phyloP scores from a whole-genome alignment of 495 filamentous ascomycete genomes.

The Geopyxis carbonaria region DNA sequence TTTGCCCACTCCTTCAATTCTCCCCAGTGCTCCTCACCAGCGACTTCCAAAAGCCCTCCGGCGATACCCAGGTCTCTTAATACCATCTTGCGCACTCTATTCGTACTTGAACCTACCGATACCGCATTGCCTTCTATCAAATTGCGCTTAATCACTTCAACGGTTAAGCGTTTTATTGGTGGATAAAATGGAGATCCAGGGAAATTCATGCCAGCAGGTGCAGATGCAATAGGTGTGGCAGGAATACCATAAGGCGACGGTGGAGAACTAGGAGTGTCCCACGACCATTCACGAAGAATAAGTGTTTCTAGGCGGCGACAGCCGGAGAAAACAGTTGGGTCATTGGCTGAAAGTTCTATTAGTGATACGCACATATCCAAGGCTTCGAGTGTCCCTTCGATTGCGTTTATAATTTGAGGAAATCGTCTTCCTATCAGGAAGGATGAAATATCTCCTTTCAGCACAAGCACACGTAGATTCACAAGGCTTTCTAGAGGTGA shows the following conservation, averaged over 20 bases:
- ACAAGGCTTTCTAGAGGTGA: constrained; percentile 18
- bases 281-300: constrained; percentile 21
- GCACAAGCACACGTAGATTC: constrained; percentile 12
- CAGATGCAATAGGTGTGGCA: no score
- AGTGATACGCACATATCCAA: constrained; percentile 20
- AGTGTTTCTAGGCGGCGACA: constrained; percentile 19
- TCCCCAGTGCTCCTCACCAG: constrained; percentile 14
- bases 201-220: no score
- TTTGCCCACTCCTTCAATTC: constrained; percentile 18
- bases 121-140: background rate
- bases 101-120: constrained; percentile 6
- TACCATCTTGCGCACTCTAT: constrained; percentile 7
- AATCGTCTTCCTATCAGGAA: constrained; percentile 17
- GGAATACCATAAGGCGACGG: no score
- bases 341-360: constrained; percentile 19
- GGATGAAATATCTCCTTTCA: constrained; percentile 17
- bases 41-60: constrained; percentile 17
- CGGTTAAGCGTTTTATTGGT: constrained; percentile 20
- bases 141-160: constrained; percentile 16
- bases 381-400: constrained; percentile 11
- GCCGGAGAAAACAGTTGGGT: constrained; percentile 18
- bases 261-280: no score
- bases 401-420: constrained; percentile 10
- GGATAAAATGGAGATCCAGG: no score
- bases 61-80: constrained; percentile 21